phyloP scores from a whole-genome alignment of 768 basidiomycete species.

The Leccinum obscurum region DNA sequence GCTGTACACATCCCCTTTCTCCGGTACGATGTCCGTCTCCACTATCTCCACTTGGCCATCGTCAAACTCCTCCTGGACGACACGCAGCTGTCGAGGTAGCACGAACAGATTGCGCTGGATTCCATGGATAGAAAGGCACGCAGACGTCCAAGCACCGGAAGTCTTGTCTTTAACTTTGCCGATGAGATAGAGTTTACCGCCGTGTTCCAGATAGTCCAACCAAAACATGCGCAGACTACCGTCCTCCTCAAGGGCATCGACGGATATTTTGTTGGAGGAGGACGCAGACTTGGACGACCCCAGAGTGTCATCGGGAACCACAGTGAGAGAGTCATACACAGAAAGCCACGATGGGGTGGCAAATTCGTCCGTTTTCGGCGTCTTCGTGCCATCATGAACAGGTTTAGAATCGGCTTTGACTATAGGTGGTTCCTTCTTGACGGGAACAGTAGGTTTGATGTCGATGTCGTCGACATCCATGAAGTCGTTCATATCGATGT shows the following conservation, averaged over 20 bases:
- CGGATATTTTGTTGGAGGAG: too few relatives aligned
- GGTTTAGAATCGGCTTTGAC: too few relatives aligned
- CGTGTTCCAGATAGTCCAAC: slow-evolving; percentile 90
- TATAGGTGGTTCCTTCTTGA: too few relatives aligned
- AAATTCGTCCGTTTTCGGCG: too few relatives aligned
- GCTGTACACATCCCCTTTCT: slow-evolving; percentile 65
- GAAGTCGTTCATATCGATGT: slow-evolving; percentile 54
- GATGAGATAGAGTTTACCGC: slow-evolving; percentile 83
- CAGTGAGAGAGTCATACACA: too few relatives aligned
- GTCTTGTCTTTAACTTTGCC: slow-evolving; percentile 88
- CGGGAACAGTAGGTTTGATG: slow-evolving; percentile 13
- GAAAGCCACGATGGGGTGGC: too few relatives aligned
- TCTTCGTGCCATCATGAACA: too few relatives aligned
- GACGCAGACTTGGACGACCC: too few relatives aligned
- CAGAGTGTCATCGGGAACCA: too few relatives aligned
- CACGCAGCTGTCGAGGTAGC: slow-evolving; percentile 69
- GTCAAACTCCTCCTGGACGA: slow-evolving; percentile 36
- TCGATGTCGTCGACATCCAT: slow-evolving; percentile 62
- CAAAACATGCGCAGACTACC: slow-evolving; percentile 91
- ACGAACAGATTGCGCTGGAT: slow-evolving; percentile 91
- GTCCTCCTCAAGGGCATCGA: slow-evolving; percentile 37
- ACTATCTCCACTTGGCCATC: slow-evolving; percentile 37
- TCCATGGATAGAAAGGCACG: slow-evolving; percentile 82
- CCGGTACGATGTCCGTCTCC: slow-evolving; percentile 77
- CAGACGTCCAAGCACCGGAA: slow-evolving; percentile 68